phyloP scores from a whole-genome alignment of 441 rosid species.

The Bruguiera hainesii region DNA sequence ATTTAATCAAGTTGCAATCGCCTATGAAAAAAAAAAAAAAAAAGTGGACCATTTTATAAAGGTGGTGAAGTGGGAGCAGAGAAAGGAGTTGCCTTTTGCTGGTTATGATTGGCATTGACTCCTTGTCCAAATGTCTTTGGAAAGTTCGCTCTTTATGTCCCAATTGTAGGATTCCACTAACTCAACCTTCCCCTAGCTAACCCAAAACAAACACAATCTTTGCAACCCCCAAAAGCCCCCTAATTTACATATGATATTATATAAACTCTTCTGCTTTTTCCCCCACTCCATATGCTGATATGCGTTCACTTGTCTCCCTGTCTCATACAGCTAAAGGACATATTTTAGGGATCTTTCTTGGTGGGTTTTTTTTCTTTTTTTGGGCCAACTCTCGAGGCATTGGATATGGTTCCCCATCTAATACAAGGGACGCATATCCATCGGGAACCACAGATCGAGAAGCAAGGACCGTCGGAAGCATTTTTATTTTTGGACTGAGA shows the following conservation, averaged over 20 bases:
- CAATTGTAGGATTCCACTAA: constrained; percentile 39
- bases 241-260: too few relatives aligned
- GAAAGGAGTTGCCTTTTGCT: constrained; percentile 41
- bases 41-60: constrained; percentile 14
- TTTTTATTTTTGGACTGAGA: neutral
- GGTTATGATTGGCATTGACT: constrained; percentile 90
- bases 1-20: too few relatives aligned
- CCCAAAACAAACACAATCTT: neutral
- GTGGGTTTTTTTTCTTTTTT: neutral
- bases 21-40: too few relatives aligned
- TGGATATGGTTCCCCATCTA: constrained; percentile 12
- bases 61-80: constrained; percentile 31
- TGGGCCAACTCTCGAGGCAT: constrained; percentile 20
- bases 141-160: constrained; percentile 49
- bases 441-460: neutral
- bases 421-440: neutral
- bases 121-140: constrained; percentile 76
- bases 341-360: constrained; percentile 1
- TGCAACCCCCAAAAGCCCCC: neutral
- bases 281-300: neutral
- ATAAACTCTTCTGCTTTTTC: neutral
- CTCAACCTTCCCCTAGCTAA: neutral
- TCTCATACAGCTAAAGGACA: neutral
- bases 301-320: too few relatives aligned
- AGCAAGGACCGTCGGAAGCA: neutral